phyloP scores from a whole-genome alignment of 2,329 filamentous ascomycete species.

The Colletotrichum sp. region DNA sequence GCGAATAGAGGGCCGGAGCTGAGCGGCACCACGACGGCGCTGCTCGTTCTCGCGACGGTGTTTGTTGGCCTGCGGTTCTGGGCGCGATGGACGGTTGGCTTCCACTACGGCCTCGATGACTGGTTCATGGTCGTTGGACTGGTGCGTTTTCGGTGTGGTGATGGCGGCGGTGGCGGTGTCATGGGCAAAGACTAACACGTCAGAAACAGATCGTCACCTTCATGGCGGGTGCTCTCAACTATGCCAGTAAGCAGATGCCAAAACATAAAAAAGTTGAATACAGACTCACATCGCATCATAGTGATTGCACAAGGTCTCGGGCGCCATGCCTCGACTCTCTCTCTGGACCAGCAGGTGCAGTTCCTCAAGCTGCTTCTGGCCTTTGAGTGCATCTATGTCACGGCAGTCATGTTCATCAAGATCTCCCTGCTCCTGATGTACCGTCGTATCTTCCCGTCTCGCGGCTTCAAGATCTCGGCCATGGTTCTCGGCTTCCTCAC shows the following conservation, averaged over 20 bases:
- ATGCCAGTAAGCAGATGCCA: slow-evolving; percentile 7
- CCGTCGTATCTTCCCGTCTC: slow-evolving; percentile 17
- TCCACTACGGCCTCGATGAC: slow-evolving; percentile 13
- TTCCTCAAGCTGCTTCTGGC: slow-evolving; percentile 14
- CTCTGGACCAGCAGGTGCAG: background rate
- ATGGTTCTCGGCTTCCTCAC: slow-evolving; percentile 12
- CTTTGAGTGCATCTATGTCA: slow-evolving; percentile 14
- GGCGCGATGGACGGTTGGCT: slow-evolving; percentile 8
- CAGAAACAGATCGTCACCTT: background rate
- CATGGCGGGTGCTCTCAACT: slow-evolving; percentile 6
- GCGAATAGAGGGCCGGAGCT: slow-evolving; percentile 11
- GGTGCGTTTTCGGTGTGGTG: background rate
- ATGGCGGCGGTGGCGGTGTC: background rate
- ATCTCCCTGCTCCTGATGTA: slow-evolving; percentile 20
- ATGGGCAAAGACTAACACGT: background rate
- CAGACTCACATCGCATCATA: background rate
- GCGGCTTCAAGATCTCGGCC: slow-evolving; percentile 5
- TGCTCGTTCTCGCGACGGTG: slow-evolving; percentile 10
- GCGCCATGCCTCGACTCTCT: slow-evolving; percentile 7
- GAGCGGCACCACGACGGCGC: slow-evolving; percentile 4
- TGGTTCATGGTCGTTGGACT: slow-evolving; percentile 14
- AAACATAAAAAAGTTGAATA: background rate
- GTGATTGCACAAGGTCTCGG: slow-evolving; percentile 13
- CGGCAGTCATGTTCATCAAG: slow-evolving; percentile 18
- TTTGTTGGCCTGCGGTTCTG: slow-evolving; percentile 12